A percentile compares a stretch with the other conserved stretches of the same genome.
These are phyloP conservation scores for Aspergillus pseudoglaucus DNA, from an alignment of 2,329 filamentous ascomycete genomes.

Conservation along the genomic window DNA sequence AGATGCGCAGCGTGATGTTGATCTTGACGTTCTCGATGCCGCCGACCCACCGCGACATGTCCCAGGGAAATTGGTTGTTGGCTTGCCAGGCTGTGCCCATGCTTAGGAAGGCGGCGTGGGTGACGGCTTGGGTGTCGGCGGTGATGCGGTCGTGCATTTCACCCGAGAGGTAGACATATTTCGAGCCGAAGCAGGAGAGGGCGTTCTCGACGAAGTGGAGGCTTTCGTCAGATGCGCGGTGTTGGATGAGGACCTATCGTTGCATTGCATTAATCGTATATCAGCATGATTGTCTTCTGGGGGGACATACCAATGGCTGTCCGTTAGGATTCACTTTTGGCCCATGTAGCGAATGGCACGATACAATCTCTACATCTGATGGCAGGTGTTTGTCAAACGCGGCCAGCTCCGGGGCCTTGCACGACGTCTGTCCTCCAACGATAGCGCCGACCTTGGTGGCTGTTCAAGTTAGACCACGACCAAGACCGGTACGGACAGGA, in stretches of 20 bases:
- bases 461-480: slow-evolving; percentile 31
- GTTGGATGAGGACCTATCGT: slow-evolving; percentile 70
- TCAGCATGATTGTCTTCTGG: background rate
- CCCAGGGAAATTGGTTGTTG: slow-evolving; percentile 94
- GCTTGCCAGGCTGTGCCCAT: slow-evolving; percentile 99
- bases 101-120: slow-evolving; percentile 89
- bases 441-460: slow-evolving; percentile 93
- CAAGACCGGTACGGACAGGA: slow-evolving; percentile 2
- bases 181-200: slow-evolving; percentile 75
- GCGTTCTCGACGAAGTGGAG: slow-evolving; percentile 74
- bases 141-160: slow-evolving; percentile 93
- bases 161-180: slow-evolving; percentile 80
- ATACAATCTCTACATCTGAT: slow-evolving; percentile 82
- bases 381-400: slow-evolving; percentile 89
- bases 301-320: slow-evolving; percentile 67
- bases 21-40: slow-evolving; percentile 99
- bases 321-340: slow-evolving; percentile 81
- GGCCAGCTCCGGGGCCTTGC: slow-evolving; percentile 91
- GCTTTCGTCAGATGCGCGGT: slow-evolving; percentile 72
- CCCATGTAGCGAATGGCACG: slow-evolving; percentile 93
- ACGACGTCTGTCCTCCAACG: slow-evolving; percentile 95
- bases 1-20: slow-evolving; percentile 95
- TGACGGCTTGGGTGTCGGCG: slow-evolving; percentile 95
- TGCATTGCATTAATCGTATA: background rate
- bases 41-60: slow-evolving; percentile 87